Evolutionary conservation across 768 basidiomycete genomes (phyloP).

Genomic region (Lactarius deliciosus): DNA sequence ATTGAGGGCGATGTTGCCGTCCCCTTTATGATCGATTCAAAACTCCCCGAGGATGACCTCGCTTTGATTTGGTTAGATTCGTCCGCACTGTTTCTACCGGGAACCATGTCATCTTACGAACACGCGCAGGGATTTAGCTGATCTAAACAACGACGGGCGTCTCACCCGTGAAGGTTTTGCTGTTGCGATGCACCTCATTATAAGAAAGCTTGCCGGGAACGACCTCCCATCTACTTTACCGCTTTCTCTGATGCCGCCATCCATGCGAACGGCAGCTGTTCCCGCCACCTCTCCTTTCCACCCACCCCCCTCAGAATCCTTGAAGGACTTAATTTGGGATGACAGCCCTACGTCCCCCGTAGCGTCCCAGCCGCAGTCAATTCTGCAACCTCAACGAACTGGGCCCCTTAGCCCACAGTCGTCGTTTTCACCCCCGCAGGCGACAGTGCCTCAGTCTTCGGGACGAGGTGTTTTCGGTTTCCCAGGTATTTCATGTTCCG

Average conservation of each 20-base stretch:
- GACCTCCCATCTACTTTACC: constrained; percentile 75
- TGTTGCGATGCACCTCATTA: constrained; percentile 92
- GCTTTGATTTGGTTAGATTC: constrained; percentile 83
- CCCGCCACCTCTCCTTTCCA: constrained; percentile 42
- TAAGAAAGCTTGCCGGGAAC: constrained; percentile 75
- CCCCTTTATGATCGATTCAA: constrained; percentile 91
- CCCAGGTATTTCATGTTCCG: constrained; percentile 36
- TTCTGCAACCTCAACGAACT: constrained; percentile 24
- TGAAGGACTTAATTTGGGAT: constrained; percentile 50
- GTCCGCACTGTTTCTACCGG: not conserved
- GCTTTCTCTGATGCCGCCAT: constrained; percentile 74
- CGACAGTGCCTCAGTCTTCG: constrained; percentile 31
- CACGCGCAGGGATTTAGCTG: constrained; percentile 80
- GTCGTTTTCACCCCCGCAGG: constrained; percentile 11
- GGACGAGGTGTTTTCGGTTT: constrained; percentile 53
- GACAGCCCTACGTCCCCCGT: constrained; percentile 38
- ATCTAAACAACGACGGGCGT: constrained; percentile 82
- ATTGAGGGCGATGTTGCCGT: constrained; percentile 95
- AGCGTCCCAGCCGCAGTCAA: constrained; percentile 40
- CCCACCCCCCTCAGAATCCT: constrained; percentile 38
- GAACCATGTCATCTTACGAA: constrained; percentile 3
- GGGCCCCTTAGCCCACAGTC: constrained; percentile 9
- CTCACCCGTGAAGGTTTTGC: constrained; percentile 93
- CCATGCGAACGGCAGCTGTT: constrained; percentile 53
- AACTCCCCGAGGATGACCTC: constrained; percentile 76